Evolutionary conservation across 495 filamentous ascomycete genomes (phyloP).

Genomic region (Aspergillus nidulans): DNA sequence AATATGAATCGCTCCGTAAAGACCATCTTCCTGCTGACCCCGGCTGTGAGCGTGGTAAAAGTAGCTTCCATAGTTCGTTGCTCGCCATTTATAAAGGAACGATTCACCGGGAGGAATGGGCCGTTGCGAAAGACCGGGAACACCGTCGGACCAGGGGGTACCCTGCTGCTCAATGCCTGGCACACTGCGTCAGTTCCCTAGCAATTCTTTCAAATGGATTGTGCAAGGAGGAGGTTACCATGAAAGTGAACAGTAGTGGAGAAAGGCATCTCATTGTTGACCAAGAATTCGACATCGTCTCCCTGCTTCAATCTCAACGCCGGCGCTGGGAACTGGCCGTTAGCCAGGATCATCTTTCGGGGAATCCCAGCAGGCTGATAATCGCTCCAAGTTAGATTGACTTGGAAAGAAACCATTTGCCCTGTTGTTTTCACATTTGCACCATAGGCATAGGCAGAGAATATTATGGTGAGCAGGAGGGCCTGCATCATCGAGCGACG

Average conservation of each 20-base stretch:
- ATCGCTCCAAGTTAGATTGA: constrained; percentile 18
- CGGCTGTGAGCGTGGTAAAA: constrained; percentile 50
- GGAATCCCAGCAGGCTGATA: constrained; percentile 13
- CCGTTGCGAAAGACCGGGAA: constrained; percentile 45
- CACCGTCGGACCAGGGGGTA: constrained; percentile 51
- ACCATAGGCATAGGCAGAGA: constrained; percentile 1
- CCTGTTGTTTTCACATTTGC: background rate
- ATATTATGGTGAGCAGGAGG: constrained; percentile 8
- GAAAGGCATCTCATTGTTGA: constrained; percentile 49
- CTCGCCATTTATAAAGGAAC: constrained; percentile 48
- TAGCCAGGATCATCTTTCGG: constrained; percentile 49
- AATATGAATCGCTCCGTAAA: constrained; percentile 24
- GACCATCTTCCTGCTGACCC: constrained; percentile 48
- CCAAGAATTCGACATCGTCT: constrained; percentile 52
- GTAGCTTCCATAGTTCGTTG: constrained; percentile 48
- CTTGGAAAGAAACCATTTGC: constrained; percentile 16
- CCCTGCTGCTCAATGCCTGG: constrained; percentile 16
- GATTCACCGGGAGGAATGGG: constrained; percentile 41
- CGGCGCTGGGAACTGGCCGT: constrained; percentile 54
- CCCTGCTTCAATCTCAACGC: constrained; percentile 50
- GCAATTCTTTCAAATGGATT: background rate
- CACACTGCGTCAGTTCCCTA: background rate
- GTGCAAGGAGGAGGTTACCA: constrained; percentile 21
- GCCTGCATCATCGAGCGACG: constrained; percentile 1
- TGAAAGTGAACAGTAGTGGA: constrained; percentile 48